A percentile compares a stretch with the other conserved stretches of the same genome.
These are phyloP conservation scores for Gremmenia infestans DNA, from an alignment of 2,329 filamentous ascomycete genomes.

Conservation along the genomic window DNA sequence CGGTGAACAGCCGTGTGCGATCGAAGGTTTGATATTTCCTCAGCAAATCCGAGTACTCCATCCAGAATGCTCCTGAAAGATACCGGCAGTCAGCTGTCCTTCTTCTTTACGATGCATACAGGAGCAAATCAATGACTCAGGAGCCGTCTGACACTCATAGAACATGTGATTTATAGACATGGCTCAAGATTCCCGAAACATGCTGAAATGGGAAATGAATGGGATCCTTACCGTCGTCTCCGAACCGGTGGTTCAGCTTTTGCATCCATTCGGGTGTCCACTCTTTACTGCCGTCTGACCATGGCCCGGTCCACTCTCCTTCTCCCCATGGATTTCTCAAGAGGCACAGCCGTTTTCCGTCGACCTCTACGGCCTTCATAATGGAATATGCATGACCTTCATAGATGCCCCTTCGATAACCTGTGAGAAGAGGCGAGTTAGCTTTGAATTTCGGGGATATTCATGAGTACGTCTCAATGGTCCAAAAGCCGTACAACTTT, in stretches of 20 bases:
- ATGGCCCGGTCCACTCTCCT: conserved; percentile 55
- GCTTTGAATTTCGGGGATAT: too few species aligned
- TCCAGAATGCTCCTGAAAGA: conserved; percentile 50
- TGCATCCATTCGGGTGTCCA: conserved; percentile 55
- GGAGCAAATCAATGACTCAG: too few species aligned
- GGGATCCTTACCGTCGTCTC: conserved; percentile 42
- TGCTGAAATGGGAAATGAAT: too few species aligned
- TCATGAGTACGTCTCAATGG: too few species aligned
- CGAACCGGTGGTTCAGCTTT: conserved; percentile 55
- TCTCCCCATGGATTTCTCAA: conserved; percentile 53
- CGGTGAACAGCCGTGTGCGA: conserved; percentile 55
- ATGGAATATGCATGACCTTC: conserved; percentile 52
- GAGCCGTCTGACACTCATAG: too few species aligned
- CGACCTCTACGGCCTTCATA: conserved; percentile 48
- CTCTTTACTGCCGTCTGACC: conserved; percentile 52
- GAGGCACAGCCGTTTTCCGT: conserved; percentile 51
- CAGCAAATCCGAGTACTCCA: conserved; percentile 56
- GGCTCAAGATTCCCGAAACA: too few species aligned
- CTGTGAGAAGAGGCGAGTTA: too few species aligned
- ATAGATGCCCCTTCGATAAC: neutral
- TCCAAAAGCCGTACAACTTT: too few species aligned
- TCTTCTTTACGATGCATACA: too few species aligned
- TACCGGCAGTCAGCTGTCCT: too few species aligned
- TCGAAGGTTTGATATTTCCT: conserved; percentile 56
- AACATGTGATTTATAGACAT: too few species aligned